Conservation (phyloP, 352 stramenopile species). For the Globisporangium barbulae region DNA sequence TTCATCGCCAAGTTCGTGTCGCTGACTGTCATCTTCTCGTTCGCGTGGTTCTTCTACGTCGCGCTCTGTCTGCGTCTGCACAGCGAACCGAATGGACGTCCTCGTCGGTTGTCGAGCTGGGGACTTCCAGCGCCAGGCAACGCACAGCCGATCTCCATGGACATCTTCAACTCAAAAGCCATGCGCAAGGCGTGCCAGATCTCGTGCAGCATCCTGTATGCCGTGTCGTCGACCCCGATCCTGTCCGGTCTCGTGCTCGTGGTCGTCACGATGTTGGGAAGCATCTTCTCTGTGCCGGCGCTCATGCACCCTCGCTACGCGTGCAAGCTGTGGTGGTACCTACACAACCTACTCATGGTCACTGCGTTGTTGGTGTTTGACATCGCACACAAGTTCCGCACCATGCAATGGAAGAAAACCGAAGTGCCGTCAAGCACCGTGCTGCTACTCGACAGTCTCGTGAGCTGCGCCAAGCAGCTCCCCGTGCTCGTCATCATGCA, state of each 20-base stretch:
- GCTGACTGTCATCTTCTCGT: constrained; percentile 53
- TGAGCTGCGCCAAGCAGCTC: constrained; percentile 46
- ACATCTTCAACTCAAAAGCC: constrained; percentile 71
- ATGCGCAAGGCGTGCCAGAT: constrained; percentile 71
- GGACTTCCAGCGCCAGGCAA: constrained; percentile 51
- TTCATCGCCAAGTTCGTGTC: constrained; percentile 63
- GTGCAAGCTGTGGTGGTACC: constrained; percentile 58
- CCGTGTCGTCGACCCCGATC: constrained; percentile 57
- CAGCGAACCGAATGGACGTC: constrained; percentile 58
- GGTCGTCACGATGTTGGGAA: constrained; percentile 44
- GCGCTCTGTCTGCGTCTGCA: constrained; percentile 65
- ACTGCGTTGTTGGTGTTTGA: constrained; percentile 67
- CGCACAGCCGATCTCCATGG: constrained; percentile 46
- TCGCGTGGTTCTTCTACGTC: constrained; percentile 66
- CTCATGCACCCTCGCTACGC: constrained; percentile 74
- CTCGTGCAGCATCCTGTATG: constrained; percentile 71
- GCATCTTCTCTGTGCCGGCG: constrained; percentile 44
- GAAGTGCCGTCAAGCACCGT: constrained; percentile 54
- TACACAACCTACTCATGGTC: constrained; percentile 54
- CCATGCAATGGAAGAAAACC: constrained; percentile 62
- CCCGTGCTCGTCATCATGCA: constrained; percentile 47
- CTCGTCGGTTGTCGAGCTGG: constrained; percentile 58
- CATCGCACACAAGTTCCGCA: constrained; percentile 63
- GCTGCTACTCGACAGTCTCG: constrained; percentile 48
- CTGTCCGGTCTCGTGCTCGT: constrained; percentile 61